Base-by-base conservation (phyloP, 352 stramenopile species). In the Globisporangium abappressorium region DNA sequence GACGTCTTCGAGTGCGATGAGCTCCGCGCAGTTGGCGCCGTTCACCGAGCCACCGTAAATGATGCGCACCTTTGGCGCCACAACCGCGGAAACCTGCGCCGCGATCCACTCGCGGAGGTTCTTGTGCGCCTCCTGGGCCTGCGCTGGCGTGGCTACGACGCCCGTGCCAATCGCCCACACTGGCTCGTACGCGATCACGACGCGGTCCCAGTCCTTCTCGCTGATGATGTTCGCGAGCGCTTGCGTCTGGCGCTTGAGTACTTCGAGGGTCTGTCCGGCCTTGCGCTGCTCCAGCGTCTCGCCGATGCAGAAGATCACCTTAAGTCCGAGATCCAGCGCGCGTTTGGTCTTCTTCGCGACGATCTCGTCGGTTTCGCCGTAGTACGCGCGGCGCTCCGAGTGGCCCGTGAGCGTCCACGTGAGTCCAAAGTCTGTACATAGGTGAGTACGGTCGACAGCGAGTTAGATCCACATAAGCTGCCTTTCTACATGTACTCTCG, bases 141-240 rank as follows among this genome's bases (percentile, higher is more conserved):
- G 97, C 70, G 96, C 94, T 4, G 96, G 93, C 34, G 94, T 98
- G 55, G 96, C 97, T n/a, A 97, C 97, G 43, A 98, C 85, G 12
- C 97, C 97, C 61, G 97, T 99, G 74, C 96, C 97, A 76, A 99
- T 99, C 36, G 97, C 97, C 97, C 97, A 99, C 68, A 99, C 97
- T 18, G 97, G 97, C 77, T 98, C 94, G 74, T 99, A 98, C 22
- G 96, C 97, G 74, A 99, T 94, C 55, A 98, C 97, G 59, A 99
- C 76, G 61, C 79, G 79, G 43, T 77, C 70, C 85, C 84, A 93
- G 41, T 90, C 80, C 54, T 94, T 75, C 60, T 96, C 91, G 58
- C 71, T 80, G 66, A 99, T 91, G 24, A 93, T 84, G 64, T 85
- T 80, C 24, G 87, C 89, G 60, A 98, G 80, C 38, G 91, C 94